A percentile compares a stretch with the other conserved stretches of the same genome.
Conservation (phyloP, 1,139 yeast species). For the Pichia norvegensis region DNA sequence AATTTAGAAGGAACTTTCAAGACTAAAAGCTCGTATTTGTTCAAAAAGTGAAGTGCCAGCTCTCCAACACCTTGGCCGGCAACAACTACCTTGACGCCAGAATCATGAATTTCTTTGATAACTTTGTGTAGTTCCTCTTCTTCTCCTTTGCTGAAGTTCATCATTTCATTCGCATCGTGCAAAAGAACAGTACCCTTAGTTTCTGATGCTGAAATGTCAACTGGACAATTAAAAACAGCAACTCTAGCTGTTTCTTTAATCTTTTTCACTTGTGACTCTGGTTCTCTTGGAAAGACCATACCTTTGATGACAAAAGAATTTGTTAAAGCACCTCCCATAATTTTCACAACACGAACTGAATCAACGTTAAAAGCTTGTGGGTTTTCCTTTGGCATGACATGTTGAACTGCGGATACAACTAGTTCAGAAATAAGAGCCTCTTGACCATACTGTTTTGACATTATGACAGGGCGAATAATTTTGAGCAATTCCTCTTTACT, state of each 20-base stretch:
- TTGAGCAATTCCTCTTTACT: slow-evolving; percentile 55
- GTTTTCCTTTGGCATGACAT: slow-evolving; percentile 60
- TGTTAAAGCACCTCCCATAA: slow-evolving; percentile 82
- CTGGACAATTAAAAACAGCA: slow-evolving; percentile 87
- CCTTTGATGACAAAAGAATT: slow-evolving; percentile 83
- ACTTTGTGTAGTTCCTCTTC: slow-evolving; percentile 86
- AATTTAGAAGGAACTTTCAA: slow-evolving; percentile 89
- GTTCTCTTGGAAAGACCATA: slow-evolving; percentile 96
- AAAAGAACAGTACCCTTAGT: slow-evolving; percentile 94
- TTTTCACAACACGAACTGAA: slow-evolving; percentile 87
- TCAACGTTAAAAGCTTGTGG: slow-evolving; percentile 69
- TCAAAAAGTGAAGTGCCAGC: slow-evolving; percentile 84
- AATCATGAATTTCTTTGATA: slow-evolving; percentile 73
- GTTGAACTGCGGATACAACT: slow-evolving; percentile 80
- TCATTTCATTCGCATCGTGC: slow-evolving; percentile 95
- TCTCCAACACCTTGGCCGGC: slow-evolving; percentile 95
- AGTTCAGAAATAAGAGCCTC: slow-evolving; percentile 71
- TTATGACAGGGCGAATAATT: slow-evolving; percentile 78
- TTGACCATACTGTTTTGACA: slow-evolving; percentile 88
- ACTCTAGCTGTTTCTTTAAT: slow-evolving; percentile 63
- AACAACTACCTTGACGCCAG: slow-evolving; percentile 80
- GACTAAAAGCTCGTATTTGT: slow-evolving; percentile 77
- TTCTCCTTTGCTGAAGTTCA: slow-evolving; percentile 92
- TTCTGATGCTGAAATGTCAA: slow-evolving; percentile 91
- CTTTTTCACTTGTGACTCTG: slow-evolving; percentile 80